Conservation (phyloP, 495 filamentous ascomycete genomes). For the Pseudoneurospora amorphoporcata region DNA sequence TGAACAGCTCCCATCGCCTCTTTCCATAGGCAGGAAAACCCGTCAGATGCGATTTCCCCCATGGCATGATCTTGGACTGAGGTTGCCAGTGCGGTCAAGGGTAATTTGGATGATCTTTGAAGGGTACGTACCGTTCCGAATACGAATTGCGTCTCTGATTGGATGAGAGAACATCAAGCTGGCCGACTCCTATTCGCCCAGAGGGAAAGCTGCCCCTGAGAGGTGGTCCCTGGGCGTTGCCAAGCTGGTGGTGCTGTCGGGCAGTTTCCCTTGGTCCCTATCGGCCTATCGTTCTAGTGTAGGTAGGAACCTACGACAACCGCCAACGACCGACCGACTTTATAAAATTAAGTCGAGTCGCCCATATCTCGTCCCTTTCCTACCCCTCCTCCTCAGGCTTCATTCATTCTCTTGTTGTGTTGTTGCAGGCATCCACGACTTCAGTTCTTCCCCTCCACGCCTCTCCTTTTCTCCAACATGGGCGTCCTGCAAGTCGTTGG, state of each 20-base stretch:
- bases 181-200: background rate
- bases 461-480: conserved; percentile 23
- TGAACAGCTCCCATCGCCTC: background rate
- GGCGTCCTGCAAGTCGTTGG: conserved; percentile 39
- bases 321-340: conserved; percentile 1
- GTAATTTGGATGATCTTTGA: background rate
- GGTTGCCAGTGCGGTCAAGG: background rate
- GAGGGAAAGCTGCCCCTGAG: background rate
- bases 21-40: background rate
- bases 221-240: background rate
- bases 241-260: background rate
- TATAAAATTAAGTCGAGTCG: background rate
- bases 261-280: background rate
- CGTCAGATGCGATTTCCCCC: background rate
- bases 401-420: background rate
- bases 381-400: background rate
- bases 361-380: background rate
- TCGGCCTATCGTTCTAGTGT: background rate
- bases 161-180: conserved; percentile 2
- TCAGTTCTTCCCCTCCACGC: background rate
- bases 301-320: background rate
- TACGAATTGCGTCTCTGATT: conserved; percentile 19
- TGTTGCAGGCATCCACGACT: background rate
- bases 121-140: conserved; percentile 14
- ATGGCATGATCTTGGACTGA: conserved; percentile 13